Evolutionary conservation across 257 asterid species (phyloP).

Genomic region (Penstemon barbatus): DNA sequence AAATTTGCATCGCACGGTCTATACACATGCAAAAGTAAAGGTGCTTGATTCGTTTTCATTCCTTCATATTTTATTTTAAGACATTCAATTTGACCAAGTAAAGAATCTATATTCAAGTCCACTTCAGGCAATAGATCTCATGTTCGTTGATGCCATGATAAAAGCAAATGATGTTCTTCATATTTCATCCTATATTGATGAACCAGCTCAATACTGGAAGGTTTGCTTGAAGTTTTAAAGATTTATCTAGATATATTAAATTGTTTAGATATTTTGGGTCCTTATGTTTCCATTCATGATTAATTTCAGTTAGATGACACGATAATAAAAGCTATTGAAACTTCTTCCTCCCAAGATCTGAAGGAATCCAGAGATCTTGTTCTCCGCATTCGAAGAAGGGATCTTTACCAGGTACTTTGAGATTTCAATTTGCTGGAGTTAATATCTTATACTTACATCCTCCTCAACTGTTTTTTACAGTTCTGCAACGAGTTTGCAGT

Average conservation of each 20-base stretch:
- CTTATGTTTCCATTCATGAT: constrained; percentile 7
- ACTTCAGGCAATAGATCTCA: constrained; percentile 80
- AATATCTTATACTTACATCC: constrained; percentile 9
- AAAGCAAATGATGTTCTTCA: constrained; percentile 67
- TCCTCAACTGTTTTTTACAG: constrained; percentile 41
- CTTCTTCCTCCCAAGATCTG: constrained; percentile 57
- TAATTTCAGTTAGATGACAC: constrained; percentile 81
- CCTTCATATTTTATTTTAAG: constrained; percentile 17
- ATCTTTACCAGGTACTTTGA: constrained; percentile 72
- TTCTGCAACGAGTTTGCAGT: constrained; percentile 89
- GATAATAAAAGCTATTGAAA: constrained; percentile 72
- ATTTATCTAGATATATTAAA: background rate
- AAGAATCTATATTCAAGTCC: constrained; percentile 18
- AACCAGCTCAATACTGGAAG: constrained; percentile 85
- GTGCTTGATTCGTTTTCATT: constrained; percentile 34
- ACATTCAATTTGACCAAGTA: constrained; percentile 13
- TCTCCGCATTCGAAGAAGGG: constrained; percentile 77
- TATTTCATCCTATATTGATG: constrained; percentile 64
- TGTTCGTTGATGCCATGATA: constrained; percentile 81
- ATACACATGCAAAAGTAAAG: constrained; percentile 84
- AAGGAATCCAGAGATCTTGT: constrained; percentile 86
- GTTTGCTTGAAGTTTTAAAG: constrained; percentile 38
- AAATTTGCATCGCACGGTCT: constrained; percentile 79
- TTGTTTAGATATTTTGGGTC: background rate
- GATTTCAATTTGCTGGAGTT: constrained; percentile 5